Evolutionary conservation across 164 flowering plant genomes (phyloP), one percentile per base, ranked within the genome.

Genomic region (Vitis cinerea): DNA sequence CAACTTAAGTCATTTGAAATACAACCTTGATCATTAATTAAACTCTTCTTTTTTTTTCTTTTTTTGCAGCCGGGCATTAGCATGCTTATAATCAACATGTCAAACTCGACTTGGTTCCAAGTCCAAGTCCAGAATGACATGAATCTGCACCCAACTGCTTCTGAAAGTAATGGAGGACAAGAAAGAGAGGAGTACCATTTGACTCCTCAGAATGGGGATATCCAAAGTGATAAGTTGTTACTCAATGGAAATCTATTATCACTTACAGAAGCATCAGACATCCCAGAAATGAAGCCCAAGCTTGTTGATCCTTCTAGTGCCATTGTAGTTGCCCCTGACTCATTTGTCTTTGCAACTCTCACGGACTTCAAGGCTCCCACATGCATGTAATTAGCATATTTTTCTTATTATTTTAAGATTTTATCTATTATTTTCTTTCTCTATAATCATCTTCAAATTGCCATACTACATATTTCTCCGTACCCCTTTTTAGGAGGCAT

Each of bases 161-260:
- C 27, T 23, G 27, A 19, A 3, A 16, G 53, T 52, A 10, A 15
- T 4, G 63, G 56, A 8, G 49, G 29, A 30, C n/a, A 58, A n/a
- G 47, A 29, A 11, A 82, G 87, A 67, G 84, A 81, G 50, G 90
- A 86, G 67, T 83, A 86, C 68, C 92, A 83, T 72, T 71, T 88
- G 75, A 85, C 84, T 1, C 82, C 90, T 29, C 54, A 82, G 72
- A 76, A 75, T 76, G 89, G 89, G 3, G 62, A 85, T 52, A 64
- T 88, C 17, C 78, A 74, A 47, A 85, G 84, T 64, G 75, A 81
- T 17, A 80, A 78, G 3, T 15, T 88, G 74, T 60, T 85, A 52
- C 75, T 88, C 37, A 86, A 88, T 65, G 87, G 88, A 13, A 61
- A n/a, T 8, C 82, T 83, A 19, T 72, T 87, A 79, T 48, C 53